These are phyloP conservation scores for Citeromyces nyonsensis DNA, from an alignment of 805 yeast species.

Conservation along the genomic window DNA sequence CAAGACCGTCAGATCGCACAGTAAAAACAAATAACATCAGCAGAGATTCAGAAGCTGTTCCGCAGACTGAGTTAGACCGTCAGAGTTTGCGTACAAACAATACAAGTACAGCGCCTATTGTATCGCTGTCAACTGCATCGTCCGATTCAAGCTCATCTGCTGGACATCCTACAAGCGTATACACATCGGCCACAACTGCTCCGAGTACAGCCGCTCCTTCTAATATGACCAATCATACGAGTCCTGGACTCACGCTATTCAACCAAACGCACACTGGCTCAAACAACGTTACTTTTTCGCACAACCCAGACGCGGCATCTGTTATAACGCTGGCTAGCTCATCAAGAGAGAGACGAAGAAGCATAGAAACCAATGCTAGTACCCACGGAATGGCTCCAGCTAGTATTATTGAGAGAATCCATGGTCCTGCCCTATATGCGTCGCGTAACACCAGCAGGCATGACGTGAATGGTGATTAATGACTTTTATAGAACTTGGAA, in stretches of 20 bases:
- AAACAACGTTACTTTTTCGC: slow-evolving; percentile 1
- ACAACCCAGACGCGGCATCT: slow-evolving; percentile 12
- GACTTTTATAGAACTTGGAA: too few species aligned
- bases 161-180: slow-evolving; percentile 5
- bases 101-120: slow-evolving; percentile 29
- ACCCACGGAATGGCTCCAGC: slow-evolving; percentile 63
- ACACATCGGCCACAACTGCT: slow-evolving; percentile 33
- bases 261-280: neutral
- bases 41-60: slow-evolving; percentile 2
- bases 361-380: slow-evolving; percentile 40
- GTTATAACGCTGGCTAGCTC: slow-evolving; percentile 18
- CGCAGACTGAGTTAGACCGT: neutral
- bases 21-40: neutral
- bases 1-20: slow-evolving; percentile 1
- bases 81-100: slow-evolving; percentile 13
- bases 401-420: slow-evolving; percentile 44
- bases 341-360: slow-evolving; percentile 15
- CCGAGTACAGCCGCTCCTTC: slow-evolving; percentile 14
- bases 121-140: slow-evolving; percentile 25
- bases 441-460: too few species aligned
- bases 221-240: neutral
- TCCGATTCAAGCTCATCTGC: slow-evolving; percentile 12
- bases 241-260: neutral
- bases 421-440: slow-evolving; percentile 3
- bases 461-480: too few species aligned